Base-by-base conservation (phyloP, 2,329 filamentous ascomycete genomes). In the Aaosphaeria arxii region DNA sequence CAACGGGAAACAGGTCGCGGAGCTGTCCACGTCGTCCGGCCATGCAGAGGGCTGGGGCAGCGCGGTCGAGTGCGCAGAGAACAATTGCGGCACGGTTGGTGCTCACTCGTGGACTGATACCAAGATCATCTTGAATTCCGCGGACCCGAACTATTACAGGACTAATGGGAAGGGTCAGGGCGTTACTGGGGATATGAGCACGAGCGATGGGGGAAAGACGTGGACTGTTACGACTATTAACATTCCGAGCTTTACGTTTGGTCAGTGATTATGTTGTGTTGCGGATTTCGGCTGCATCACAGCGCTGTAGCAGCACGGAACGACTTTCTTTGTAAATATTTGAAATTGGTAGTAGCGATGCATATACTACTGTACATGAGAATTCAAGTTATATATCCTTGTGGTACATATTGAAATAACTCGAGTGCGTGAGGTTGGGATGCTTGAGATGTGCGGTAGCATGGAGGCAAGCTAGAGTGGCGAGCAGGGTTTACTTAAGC, bases 21-120 rank as follows among this genome's bases (percentile, higher is more conserved):
- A 67, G 0, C 67, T 78, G 2, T 77, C 74, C 1, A 78, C 76
- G 42, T 71, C 63, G 45, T 70, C 71, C 49, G 73, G 68, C 28
- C 55, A 72, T 6, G 73, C 73, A 4, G 55, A 69, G 61, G 73
- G 74, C 53, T 76, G 72, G 66, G 74, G 73, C 2, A 72, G 68
- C 36, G 66, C 73, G 0, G 69, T 76, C 48, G 71, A 75, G 49
- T 74, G 73, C 42, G 67, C 65, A 1, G 64, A 58, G 35, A 52
- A 60, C 5, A 62, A 73, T 48, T 74, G 73, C 54, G 72, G 74
- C 13, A 73, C 66, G 33, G 61, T 75, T 30, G 59, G 62, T 29
- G 67, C 69, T 29, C 73, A 76, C 50, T 49, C 46, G n/a, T 75
- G 72, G 67, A 66, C 67, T 47, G 53, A 76, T 54, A 74, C 72